A percentile compares a stretch with the other conserved stretches of the same genome.
phyloP scores from a whole-genome alignment of 345 rosid genomes.

The Pugionium cornutum region DNA sequence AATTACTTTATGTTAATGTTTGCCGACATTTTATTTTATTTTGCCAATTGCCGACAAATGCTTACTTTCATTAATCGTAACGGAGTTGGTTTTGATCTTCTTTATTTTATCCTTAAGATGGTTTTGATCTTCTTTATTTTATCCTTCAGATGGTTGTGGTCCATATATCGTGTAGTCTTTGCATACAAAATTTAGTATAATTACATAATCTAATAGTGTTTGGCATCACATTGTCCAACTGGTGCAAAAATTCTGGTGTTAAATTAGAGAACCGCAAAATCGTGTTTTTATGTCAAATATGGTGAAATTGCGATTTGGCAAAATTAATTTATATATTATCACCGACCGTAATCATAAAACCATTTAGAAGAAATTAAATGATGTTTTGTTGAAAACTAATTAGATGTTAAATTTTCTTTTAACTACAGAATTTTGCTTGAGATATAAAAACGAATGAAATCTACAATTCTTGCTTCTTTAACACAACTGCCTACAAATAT shows the following conservation, averaged over 20 bases:
- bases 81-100: constrained; percentile 18
- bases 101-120: too few relatives aligned
- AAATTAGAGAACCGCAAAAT: too few relatives aligned
- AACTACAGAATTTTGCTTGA: too few relatives aligned
- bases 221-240: not conserved
- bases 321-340: not conserved
- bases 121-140: not conserved
- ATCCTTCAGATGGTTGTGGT: not conserved
- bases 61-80: not conserved
- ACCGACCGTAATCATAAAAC: not conserved
- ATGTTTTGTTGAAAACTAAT: too few relatives aligned
- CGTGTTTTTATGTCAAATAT: too few relatives aligned
- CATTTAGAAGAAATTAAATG: too few relatives aligned
- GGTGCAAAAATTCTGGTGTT: not conserved
- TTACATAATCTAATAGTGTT: not conserved
- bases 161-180: not conserved
- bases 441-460: too few relatives aligned
- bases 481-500: too few relatives aligned
- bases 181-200: not conserved
- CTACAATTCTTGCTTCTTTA: too few relatives aligned
- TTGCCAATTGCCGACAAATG: constrained; percentile 27
- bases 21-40: constrained; percentile 17
- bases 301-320: not conserved
- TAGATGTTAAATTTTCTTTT: too few relatives aligned
- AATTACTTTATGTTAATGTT: constrained; percentile 15